Evolutionary conservation across 805 yeast species (phyloP).

Genomic region (Wickerhamiella azyma): DNA sequence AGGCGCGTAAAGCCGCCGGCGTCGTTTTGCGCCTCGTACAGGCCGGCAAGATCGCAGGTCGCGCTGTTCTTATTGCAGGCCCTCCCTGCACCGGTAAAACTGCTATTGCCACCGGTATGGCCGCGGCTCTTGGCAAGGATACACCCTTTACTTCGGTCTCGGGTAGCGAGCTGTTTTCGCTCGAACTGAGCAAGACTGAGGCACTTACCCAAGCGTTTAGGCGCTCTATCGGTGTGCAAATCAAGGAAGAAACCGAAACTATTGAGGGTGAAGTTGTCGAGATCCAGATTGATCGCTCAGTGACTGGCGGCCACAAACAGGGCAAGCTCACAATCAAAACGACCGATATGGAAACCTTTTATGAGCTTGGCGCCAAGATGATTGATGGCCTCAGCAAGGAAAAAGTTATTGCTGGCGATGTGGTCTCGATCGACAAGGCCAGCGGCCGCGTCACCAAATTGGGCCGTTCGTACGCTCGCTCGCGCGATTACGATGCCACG

Average conservation of each 20-base stretch:
- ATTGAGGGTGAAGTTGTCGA: conserved; percentile 99
- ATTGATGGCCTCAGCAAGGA: conserved; percentile 88
- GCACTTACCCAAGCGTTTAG: conserved; percentile 93
- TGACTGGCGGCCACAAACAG: conserved; percentile 96
- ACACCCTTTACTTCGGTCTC: conserved; percentile 95
- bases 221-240: conserved; percentile 86
- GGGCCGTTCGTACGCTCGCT: conserved; percentile 91
- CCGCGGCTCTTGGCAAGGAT: conserved; percentile 39
- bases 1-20: conserved; percentile 95
- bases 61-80: conserved; percentile 91
- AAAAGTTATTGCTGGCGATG: conserved; percentile 94
- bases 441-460: conserved; percentile 86
- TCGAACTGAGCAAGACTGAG: conserved; percentile 90
- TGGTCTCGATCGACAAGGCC: conserved; percentile 87
- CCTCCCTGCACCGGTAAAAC: conserved; percentile 99
- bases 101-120: conserved; percentile 85
- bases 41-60: conserved; percentile 89
- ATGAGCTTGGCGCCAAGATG: conserved; percentile 89
- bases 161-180: conserved; percentile 84
- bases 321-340: conserved; percentile 95
- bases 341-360: conserved; percentile 96
- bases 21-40: conserved; percentile 85
- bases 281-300: conserved; percentile 81
- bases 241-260: conserved; percentile 91
- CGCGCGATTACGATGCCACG: conserved; percentile 97